A percentile compares a stretch with the other conserved stretches of the same genome.
Conservation (phyloP, 257 asterid genomes). For the Nyctanthes arbortristis region DNA sequence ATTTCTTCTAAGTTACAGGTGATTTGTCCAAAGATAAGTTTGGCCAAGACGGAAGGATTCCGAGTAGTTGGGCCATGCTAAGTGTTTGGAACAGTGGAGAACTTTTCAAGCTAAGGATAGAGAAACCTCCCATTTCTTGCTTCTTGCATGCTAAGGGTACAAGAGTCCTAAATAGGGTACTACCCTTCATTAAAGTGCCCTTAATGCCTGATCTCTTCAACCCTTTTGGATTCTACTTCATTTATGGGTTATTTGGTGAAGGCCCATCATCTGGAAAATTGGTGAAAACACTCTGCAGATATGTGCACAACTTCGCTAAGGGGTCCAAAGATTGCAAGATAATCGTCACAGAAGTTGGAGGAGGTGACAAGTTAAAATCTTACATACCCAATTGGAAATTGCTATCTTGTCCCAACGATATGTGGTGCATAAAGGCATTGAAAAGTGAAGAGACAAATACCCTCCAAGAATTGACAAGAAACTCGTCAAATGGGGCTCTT, state of each 20-base stretch:
- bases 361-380: constrained; percentile 21
- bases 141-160: constrained; percentile 24
- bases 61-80: constrained; percentile 42
- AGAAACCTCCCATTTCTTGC: constrained; percentile 31
- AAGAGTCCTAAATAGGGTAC: constrained; percentile 10
- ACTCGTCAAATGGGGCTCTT: constrained; percentile 20
- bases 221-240: constrained; percentile 42
- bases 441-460: constrained; percentile 13
- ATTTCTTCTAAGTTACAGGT: too few relatives aligned
- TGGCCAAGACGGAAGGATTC: constrained; percentile 17
- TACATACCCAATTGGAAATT: constrained; percentile 44
- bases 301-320: constrained; percentile 33
- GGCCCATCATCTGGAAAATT: constrained; percentile 40
- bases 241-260: constrained; percentile 33
- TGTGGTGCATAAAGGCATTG: constrained; percentile 45
- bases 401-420: constrained; percentile 38
- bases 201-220: constrained; percentile 25
- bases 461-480: constrained; percentile 21
- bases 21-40: constrained; percentile 10
- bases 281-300: constrained; percentile 33
- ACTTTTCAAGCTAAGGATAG: constrained; percentile 35
- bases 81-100: constrained; percentile 42
- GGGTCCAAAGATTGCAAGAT: constrained; percentile 28
- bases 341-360: constrained; percentile 40
- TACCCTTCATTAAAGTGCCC: constrained; percentile 31